Base-by-base conservation (phyloP, 805 yeast genomes). In the Ascoidea tarda region DNA sequence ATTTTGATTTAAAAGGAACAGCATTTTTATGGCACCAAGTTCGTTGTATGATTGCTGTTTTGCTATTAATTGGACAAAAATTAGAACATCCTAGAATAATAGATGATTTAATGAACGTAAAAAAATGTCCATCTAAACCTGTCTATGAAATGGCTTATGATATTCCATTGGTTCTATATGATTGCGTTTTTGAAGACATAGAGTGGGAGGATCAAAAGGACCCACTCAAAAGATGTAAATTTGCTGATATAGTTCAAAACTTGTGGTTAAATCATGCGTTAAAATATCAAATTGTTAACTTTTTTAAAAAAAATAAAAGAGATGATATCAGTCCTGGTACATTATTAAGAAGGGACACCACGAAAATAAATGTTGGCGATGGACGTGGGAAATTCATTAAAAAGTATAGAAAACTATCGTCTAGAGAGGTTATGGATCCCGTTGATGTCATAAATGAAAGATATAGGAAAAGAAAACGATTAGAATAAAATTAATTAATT, bases 11-110 rank as follows among this genome's bases (percentile, higher is more conserved):
- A 51, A 73, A 77, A 56, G 99, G 99, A 0, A 72, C 86, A 1
- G 99, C 98, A 6, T 93, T 93, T 59, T 68, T 93, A 53, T 93
- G 98, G 98, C 98, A 93, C 64, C 99, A 93, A 66, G 99, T 93
- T 16, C 77, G 99, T 54, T 89, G 96, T 59, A 93, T 93, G 93
- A 78, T 89, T 70, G 96, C 96, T 0, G 71, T 85, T 8, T 64
- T 93, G 53, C 78, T 93, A 52, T 66, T 84, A 31, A 81, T 89
- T 6, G 99, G 96, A 0, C 96, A 89, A 65, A 71, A 71, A 14
- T 72, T 77, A 21, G 99, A 93, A 64, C 53, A 63, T 0, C 83
- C 88, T 0, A 60, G 65, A 0, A 65, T 88, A 0, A 71, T 93
- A 1, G 64, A 66, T 10, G 74, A 78, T 2, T 68, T 93, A 54